Evolutionary conservation across 169 alveolate species (phyloP).

Genomic region (Perkinsus marinus): DNA sequence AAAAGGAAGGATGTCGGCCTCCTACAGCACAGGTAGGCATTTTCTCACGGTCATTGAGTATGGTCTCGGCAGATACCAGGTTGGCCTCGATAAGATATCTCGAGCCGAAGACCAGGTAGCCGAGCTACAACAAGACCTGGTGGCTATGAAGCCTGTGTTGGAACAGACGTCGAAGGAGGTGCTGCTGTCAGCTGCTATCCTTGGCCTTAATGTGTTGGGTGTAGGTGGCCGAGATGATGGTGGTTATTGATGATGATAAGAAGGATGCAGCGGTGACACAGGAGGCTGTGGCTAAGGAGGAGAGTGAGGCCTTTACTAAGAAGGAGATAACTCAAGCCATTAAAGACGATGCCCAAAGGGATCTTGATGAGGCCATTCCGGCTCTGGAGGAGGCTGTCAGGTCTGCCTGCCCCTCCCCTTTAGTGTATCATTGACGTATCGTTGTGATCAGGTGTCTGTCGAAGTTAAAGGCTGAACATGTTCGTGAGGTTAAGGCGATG

Average conservation of each 20-base stretch:
- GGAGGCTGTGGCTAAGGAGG: slow-evolving; percentile 51
- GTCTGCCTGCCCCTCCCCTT: slow-evolving; percentile 10
- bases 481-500: slow-evolving; percentile 34
- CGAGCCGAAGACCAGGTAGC: slow-evolving; percentile 60
- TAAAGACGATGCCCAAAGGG: slow-evolving; percentile 29
- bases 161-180: slow-evolving; percentile 55
- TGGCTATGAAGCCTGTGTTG: slow-evolving; percentile 41
- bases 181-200: not conserved
- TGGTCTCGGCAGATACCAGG: slow-evolving; percentile 36
- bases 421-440: not conserved
- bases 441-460: slow-evolving; percentile 21
- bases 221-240: slow-evolving; percentile 45
- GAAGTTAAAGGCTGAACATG: slow-evolving; percentile 24
- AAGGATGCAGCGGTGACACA: slow-evolving; percentile 48
- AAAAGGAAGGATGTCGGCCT: slow-evolving; percentile 28
- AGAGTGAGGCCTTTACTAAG: slow-evolving; percentile 34
- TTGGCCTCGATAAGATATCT: slow-evolving; percentile 69
- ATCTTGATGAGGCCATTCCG: slow-evolving; percentile 36
- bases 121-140: slow-evolving; percentile 34
- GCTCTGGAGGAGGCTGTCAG: slow-evolving; percentile 49
- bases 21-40: slow-evolving; percentile 16
- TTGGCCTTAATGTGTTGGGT: not conserved
- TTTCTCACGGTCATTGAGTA: not conserved
- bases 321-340: slow-evolving; percentile 36
- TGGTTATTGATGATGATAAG: slow-evolving; percentile 32